These are phyloP conservation scores for Shiraia sp. DNA, from an alignment of 2,329 filamentous ascomycete species.

Conservation along the genomic window DNA sequence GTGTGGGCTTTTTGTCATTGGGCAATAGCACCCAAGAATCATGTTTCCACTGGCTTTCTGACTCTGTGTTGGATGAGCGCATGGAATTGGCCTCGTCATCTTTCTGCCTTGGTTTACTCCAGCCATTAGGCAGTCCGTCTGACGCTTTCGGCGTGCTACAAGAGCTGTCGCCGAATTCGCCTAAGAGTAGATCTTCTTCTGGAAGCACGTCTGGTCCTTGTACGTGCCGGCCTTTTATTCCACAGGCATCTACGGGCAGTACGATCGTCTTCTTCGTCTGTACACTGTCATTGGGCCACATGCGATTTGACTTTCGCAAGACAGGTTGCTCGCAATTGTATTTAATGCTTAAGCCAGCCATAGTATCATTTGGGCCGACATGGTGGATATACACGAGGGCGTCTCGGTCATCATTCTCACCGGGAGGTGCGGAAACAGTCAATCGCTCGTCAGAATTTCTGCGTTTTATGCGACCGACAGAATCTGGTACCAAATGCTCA, in stretches of 20 bases:
- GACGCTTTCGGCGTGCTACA: conserved; percentile 19
- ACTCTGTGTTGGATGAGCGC: conserved; percentile 51
- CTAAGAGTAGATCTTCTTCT: conserved; percentile 45
- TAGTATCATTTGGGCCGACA: conserved; percentile 79
- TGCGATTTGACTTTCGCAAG: conserved; percentile 83
- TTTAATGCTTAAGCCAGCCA: conserved; percentile 86
- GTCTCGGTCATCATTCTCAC: conserved; percentile 68
- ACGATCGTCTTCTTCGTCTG: conserved; percentile 81
- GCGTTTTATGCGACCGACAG: conserved; percentile 61
- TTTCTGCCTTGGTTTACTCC: conserved; percentile 42
- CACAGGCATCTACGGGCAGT: conserved; percentile 87
- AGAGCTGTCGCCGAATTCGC: conserved; percentile 29
- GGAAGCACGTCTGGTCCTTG: conserved; percentile 39
- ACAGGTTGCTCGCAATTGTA: conserved; percentile 85
- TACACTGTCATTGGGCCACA: conserved; percentile 93
- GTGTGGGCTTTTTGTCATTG: conserved; percentile 69
- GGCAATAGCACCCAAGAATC: conserved; percentile 88
- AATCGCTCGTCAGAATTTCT: conserved; percentile 67
- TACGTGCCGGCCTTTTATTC: conserved; percentile 71
- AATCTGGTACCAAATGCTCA: conserved; percentile 47
- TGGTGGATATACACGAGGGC: conserved; percentile 89
- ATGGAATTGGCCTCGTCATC: conserved; percentile 35
- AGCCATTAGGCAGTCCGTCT: conserved; percentile 39
- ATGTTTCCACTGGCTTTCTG: conserved; percentile 76
- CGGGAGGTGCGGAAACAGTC: conserved; percentile 53